Evolutionary conservation across 2,329 filamentous ascomycete genomes (phyloP).

Genomic region (Beauveria rudraprayagi): DNA sequence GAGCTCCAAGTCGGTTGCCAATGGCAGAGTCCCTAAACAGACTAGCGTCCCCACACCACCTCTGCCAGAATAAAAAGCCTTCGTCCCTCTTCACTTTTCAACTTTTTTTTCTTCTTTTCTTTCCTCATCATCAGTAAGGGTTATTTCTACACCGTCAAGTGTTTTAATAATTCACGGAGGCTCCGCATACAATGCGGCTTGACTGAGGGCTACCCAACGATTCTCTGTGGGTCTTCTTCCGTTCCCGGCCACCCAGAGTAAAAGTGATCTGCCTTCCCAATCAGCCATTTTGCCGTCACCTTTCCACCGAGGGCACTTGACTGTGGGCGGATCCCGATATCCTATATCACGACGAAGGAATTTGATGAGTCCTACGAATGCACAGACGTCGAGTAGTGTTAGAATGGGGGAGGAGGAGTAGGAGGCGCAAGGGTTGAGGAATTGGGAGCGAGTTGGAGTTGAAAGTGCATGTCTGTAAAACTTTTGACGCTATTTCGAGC

Average conservation of each 20-base stretch:
- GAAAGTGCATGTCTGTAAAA: not conserved
- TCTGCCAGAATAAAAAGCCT: conserved; percentile 6
- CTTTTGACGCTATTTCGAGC: not conserved
- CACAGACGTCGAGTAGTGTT: not conserved
- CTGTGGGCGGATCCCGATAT: conserved; percentile 47
- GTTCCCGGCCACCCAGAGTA: conserved; percentile 46
- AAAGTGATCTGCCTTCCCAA: conserved; percentile 39
- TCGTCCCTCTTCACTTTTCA: conserved; percentile 5
- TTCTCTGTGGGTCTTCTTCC: conserved; percentile 44
- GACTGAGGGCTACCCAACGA: conserved; percentile 41
- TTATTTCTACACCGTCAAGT: conserved; percentile 44
- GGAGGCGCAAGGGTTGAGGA: not conserved
- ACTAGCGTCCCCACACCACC: conserved; percentile 8
- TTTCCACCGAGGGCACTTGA: conserved; percentile 32
- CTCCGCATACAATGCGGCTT: conserved; percentile 43
- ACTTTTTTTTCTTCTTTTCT: conserved; percentile 21
- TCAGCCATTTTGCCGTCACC: conserved; percentile 30
- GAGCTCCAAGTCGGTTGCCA: conserved; percentile 2
- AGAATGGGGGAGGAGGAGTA: not conserved
- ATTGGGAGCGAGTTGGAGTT: not conserved
- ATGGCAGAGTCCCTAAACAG: conserved; percentile 6
- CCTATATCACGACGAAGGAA: not conserved
- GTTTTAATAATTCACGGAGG: conserved; percentile 39
- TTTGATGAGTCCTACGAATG: not conserved
- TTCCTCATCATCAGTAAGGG: conserved; percentile 37